Evolutionary conservation across 2,329 filamentous ascomycete species (phyloP).

Genomic region (Byssoonygena ceratinophila): DNA sequence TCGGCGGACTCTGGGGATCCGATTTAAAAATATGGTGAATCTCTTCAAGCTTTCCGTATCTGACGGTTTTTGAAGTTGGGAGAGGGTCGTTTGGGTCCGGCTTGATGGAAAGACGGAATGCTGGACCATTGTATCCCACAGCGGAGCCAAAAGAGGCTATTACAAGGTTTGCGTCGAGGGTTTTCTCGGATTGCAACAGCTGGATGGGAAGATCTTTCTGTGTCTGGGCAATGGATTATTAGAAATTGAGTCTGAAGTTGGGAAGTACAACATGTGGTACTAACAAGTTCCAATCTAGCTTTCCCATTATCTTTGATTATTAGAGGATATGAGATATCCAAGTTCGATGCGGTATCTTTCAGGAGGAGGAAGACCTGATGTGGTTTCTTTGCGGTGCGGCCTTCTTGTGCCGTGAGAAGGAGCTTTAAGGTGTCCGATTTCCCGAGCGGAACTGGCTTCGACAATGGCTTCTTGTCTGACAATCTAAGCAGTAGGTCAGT

Average conservation of each 20-base stretch:
- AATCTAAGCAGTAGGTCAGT: conserved; percentile 40
- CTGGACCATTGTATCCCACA: conserved; percentile 53
- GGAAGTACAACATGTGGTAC: too few relatives aligned
- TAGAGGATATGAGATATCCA: conserved; percentile 81
- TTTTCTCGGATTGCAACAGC: conserved; percentile 56
- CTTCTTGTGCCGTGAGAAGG: conserved; percentile 68
- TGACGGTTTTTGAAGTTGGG: conserved; percentile 55
- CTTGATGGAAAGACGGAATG: conserved; percentile 62
- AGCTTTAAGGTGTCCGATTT: conserved; percentile 68
- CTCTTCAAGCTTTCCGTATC: conserved; percentile 73
- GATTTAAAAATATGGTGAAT: conserved; percentile 84
- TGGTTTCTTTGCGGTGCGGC: conserved; percentile 66
- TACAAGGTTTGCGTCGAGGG: conserved; percentile 69
- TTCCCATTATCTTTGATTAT: conserved; percentile 80
- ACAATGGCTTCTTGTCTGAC: conserved; percentile 48
- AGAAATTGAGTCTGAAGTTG: background rate
- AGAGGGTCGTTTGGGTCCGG: conserved; percentile 52
- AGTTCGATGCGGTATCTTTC: conserved; percentile 59
- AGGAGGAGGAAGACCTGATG: conserved; percentile 90
- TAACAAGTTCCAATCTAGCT: conserved; percentile 71
- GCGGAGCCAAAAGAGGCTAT: conserved; percentile 77
- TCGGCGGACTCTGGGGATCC: conserved; percentile 69
- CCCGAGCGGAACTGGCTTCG: conserved; percentile 55
- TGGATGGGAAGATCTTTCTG: conserved; percentile 82
- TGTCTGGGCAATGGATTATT: conserved; percentile 44